Evolutionary conservation across 225 moss, liverwort and hornwort species (phyloP).

Genomic region (Asterella californica): DNA sequence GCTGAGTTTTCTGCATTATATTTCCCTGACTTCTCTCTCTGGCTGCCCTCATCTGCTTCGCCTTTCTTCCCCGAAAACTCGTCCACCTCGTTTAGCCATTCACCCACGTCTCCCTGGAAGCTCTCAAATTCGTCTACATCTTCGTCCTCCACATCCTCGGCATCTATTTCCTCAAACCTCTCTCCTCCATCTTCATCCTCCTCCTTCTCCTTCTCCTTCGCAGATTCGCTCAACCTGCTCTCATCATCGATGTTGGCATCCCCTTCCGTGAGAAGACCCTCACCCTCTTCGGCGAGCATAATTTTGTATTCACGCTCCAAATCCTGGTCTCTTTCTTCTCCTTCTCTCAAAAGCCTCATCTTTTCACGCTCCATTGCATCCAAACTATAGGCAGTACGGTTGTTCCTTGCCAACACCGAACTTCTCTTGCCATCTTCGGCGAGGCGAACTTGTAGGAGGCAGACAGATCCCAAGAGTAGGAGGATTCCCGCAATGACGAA

Average conservation of each 20-base stretch:
- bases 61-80: conserved; percentile 33
- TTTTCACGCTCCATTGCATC: conserved; percentile 15
- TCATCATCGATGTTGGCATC: conserved; percentile 21
- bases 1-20: background rate
- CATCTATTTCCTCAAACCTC: conserved; percentile 57
- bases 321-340: conserved; percentile 17
- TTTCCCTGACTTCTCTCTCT: background rate
- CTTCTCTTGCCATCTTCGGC: conserved; percentile 3
- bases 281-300: background rate
- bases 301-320: conserved; percentile 19
- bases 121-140: conserved; percentile 62
- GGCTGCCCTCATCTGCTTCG: background rate
- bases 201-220: conserved; percentile 17
- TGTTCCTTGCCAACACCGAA: conserved; percentile 41
- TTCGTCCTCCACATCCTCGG: conserved; percentile 53
- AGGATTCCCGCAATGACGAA: conserved; percentile 57
- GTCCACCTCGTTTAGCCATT: conserved; percentile 49
- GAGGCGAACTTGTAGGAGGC: conserved; percentile 55
- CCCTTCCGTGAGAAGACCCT: conserved; percentile 4
- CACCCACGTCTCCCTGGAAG: conserved; percentile 46
- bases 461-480: conserved; percentile 59
- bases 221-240: conserved; percentile 38
- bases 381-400: conserved; percentile 5
- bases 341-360: conserved; percentile 17
- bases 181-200: conserved; percentile 55